A percentile compares a stretch with the other conserved stretches of the same genome.
Evolutionary conservation across 768 basidiomycete species (phyloP).

Genomic region (Lepiota venenata): DNA sequence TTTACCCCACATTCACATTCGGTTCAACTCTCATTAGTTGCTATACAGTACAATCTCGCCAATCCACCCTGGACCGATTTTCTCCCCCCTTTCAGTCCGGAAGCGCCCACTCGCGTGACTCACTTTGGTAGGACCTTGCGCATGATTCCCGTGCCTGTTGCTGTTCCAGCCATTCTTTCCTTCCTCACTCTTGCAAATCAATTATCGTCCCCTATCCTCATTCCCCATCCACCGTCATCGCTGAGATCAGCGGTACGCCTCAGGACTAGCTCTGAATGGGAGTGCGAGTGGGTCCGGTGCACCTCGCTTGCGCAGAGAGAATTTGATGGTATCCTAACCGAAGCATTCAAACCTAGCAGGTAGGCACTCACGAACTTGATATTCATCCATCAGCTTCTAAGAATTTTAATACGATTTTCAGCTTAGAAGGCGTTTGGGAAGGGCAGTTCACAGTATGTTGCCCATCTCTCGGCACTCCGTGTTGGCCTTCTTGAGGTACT

Average conservation of each 20-base stretch:
- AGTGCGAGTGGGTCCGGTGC: conserved; percentile 67
- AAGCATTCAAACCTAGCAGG: conserved; percentile 60
- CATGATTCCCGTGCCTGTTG: conserved; percentile 57
- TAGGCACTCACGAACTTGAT: conserved; percentile 17
- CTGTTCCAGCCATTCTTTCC: conserved; percentile 68
- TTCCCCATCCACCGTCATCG: conserved; percentile 25
- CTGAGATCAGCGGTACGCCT: conserved; percentile 11
- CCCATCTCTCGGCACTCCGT: not conserved
- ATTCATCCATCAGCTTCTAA: conserved; percentile 2
- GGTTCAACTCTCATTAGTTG: conserved; percentile 12
- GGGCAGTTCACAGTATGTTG: conserved; percentile 67
- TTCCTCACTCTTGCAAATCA: conserved; percentile 55
- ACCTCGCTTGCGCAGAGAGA: conserved; percentile 31
- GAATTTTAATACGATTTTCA: conserved; percentile 20
- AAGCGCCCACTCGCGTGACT: conserved; percentile 21
- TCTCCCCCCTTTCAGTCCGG: conserved; percentile 14
- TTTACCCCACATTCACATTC: conserved; percentile 5
- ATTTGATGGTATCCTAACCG: conserved; percentile 30
- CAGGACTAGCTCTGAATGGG: conserved; percentile 47
- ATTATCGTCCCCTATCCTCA: conserved; percentile 30
- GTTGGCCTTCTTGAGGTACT: not conserved
- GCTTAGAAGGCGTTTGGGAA: conserved; percentile 78
- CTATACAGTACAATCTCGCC: conserved; percentile 57
- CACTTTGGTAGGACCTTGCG: conserved; percentile 45
- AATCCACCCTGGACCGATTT: conserved; percentile 58